phyloP scores from a whole-genome alignment of 2,329 filamentous ascomycete genomes.

The Chrysoporthe puriensis region DNA sequence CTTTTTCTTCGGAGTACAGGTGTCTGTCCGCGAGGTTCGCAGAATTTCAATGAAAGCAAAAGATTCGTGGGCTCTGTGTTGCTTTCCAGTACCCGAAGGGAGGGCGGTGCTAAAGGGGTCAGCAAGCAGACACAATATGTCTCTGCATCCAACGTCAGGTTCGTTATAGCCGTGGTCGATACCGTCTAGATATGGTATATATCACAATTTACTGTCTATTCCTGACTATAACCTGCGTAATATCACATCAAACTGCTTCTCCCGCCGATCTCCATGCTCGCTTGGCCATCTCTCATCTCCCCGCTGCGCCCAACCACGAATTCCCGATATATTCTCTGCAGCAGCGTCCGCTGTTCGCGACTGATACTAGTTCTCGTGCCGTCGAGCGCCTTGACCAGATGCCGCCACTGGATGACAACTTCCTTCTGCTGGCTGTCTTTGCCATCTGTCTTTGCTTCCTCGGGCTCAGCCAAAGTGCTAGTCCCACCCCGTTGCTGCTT shows the following conservation, averaged over 20 bases:
- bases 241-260: constrained; percentile 87
- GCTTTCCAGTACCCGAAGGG: too few species aligned
- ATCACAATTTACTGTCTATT: background rate
- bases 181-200: background rate
- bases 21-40: too few species aligned
- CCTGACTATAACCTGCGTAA: background rate
- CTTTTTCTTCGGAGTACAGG: too few species aligned
- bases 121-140: too few species aligned
- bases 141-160: background rate
- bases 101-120: too few species aligned
- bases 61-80: too few species aligned
- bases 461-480: constrained; percentile 30
- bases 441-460: constrained; percentile 31
- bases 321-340: constrained; percentile 85
- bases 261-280: constrained; percentile 88
- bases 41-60: too few species aligned
- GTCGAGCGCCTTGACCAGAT: constrained; percentile 76
- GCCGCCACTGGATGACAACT: constrained; percentile 82
- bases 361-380: constrained; percentile 84
- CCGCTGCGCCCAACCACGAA: constrained; percentile 92
- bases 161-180: background rate
- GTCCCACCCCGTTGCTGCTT: constrained; percentile 49
- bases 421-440: constrained; percentile 51
- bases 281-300: constrained; percentile 93
- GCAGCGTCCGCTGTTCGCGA: constrained; percentile 70